Conservation (phyloP, 495 filamentous ascomycete species). For the Aeminium ludgeri region DNA sequence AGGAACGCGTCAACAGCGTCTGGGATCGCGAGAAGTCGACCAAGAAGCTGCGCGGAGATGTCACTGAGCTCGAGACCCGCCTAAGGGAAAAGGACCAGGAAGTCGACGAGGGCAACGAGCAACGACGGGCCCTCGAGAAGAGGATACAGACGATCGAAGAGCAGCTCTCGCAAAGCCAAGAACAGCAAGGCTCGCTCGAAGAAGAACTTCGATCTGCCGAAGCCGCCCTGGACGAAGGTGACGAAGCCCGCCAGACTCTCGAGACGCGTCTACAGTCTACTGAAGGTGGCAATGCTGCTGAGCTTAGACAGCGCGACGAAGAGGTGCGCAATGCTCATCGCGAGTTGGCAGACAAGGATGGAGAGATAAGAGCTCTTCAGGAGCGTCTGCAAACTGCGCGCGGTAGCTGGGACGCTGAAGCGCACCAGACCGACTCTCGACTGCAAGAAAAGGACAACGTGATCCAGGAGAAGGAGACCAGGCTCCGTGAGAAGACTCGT, state of each 20-base stretch:
- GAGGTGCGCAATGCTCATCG: conserved; percentile 9
- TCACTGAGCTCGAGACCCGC: conserved; percentile 11
- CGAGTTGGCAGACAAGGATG: conserved; percentile 14
- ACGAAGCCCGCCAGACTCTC: no score
- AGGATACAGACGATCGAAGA: conserved; percentile 14
- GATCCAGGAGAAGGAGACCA: conserved; percentile 12
- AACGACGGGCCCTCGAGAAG: conserved; percentile 17
- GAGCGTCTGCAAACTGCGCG: conserved; percentile 16
- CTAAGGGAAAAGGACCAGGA: conserved; percentile 16
- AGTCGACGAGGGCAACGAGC: conserved; percentile 18
- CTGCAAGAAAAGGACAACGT: conserved; percentile 14
- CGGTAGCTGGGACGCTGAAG: conserved; percentile 17
- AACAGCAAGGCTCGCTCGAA: conserved; percentile 16
- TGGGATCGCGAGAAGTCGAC: conserved; percentile 15
- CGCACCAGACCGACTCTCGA: conserved; percentile 13
- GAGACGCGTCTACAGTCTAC: conserved; percentile 1
- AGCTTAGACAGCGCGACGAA: conserved; percentile 12
- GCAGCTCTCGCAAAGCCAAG: conserved; percentile 15
- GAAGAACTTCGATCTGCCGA: conserved; percentile 7
- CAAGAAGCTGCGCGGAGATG: conserved; percentile 17
- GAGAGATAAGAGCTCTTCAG: conserved; percentile 13
- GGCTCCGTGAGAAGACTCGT: conserved; percentile 15
- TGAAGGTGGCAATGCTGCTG: conserved; percentile 6
- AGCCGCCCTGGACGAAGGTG: not conserved
- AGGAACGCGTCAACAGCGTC: conserved; percentile 13